Evolutionary conservation across 768 basidiomycete species (phyloP).

Genomic region (Cystofilobasidium capitatum): DNA sequence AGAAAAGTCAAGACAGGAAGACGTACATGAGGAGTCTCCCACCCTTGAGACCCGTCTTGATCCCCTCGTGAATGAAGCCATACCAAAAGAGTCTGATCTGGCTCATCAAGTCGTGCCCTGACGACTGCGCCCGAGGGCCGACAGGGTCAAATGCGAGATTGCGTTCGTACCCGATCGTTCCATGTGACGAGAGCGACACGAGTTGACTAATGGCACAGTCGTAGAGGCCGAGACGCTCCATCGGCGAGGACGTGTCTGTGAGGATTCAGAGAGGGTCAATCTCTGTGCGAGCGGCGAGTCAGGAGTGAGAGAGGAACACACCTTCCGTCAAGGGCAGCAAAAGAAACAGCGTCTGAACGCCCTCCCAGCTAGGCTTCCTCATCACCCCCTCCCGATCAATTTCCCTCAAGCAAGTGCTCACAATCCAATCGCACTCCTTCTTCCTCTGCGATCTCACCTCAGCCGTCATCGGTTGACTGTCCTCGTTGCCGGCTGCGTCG

Average conservation of each 20-base stretch:
- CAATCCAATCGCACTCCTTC: conserved; percentile 53
- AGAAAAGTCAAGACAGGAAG: background rate
- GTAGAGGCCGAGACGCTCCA: conserved; percentile 56
- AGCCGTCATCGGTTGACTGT: conserved; percentile 37
- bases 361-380: conserved; percentile 76
- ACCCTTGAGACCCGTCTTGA: conserved; percentile 72
- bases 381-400: conserved; percentile 62
- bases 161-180: conserved; percentile 41
- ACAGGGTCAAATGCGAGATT: conserved; percentile 36
- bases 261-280: background rate
- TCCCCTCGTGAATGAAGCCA: conserved; percentile 38
- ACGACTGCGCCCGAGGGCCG: conserved; percentile 46
- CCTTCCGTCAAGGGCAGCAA: conserved; percentile 76
- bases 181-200: conserved; percentile 58
- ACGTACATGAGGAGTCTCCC: conserved; percentile 70
- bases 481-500: conserved; percentile 62
- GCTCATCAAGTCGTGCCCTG: conserved; percentile 35
- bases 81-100: conserved; percentile 72
- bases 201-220: conserved; percentile 76
- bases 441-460: conserved; percentile 43
- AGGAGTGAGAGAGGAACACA: conserved; percentile 39
- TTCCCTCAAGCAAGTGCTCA: conserved; percentile 64
- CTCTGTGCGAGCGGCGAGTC: background rate
- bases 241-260: conserved; percentile 44
- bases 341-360: conserved; percentile 66